Conservation (phyloP, 2,329 filamentous ascomycete species). For the Claviceps africana region DNA sequence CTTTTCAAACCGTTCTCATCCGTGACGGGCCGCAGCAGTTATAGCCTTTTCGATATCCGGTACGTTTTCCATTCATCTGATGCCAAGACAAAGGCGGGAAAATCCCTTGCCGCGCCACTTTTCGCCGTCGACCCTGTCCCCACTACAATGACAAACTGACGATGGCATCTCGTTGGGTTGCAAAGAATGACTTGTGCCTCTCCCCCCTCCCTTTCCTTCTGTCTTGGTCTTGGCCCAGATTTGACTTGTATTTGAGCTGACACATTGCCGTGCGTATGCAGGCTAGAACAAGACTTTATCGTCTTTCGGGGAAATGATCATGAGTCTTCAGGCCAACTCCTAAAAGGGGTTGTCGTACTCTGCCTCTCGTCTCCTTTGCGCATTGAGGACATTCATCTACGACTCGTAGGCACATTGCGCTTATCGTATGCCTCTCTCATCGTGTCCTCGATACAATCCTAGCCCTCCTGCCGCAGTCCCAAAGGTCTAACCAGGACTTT, state of each 20-base stretch:
- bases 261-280: conserved; percentile 19
- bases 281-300: conserved; percentile 65
- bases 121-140: neutral
- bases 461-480: neutral
- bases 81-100: neutral
- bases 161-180: too few species aligned
- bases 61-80: conserved; percentile 18
- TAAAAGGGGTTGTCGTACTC: conserved; percentile 61
- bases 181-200: too few species aligned
- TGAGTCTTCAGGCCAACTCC: conserved; percentile 60
- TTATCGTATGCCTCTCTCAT: conserved; percentile 35
- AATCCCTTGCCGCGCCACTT: neutral
- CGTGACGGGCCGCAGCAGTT: conserved; percentile 35
- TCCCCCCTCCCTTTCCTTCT: neutral
- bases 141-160: neutral
- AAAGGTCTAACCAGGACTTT: conserved; percentile 6
- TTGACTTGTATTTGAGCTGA: neutral
- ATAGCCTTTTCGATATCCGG: conserved; percentile 45
- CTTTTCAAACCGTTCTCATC: conserved; percentile 42
- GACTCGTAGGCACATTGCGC: conserved; percentile 55
- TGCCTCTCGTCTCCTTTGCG: conserved; percentile 56
- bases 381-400: conserved; percentile 59
- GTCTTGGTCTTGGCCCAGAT: neutral
- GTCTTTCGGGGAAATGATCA: conserved; percentile 63
- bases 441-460: neutral